These are phyloP conservation scores for Fusarium continuum DNA, from an alignment of 2,329 filamentous ascomycete genomes.

Conservation along the genomic window DNA sequence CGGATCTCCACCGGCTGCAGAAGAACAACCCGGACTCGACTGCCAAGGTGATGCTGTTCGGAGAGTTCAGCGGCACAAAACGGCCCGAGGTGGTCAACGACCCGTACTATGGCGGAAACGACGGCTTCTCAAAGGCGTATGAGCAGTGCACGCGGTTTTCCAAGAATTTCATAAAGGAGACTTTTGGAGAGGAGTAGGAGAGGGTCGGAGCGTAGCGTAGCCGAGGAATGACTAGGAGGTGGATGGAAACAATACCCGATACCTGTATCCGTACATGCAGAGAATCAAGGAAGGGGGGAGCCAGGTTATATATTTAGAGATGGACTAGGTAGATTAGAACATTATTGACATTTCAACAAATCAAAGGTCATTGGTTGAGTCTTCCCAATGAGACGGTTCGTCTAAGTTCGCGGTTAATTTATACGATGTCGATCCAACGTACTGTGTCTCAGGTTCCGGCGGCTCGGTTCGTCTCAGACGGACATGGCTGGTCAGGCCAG, in stretches of 20 bases:
- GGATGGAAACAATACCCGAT: slow-evolving; percentile 40
- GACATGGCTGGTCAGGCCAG: neutral
- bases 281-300: slow-evolving; percentile 3
- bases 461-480: slow-evolving; percentile 17
- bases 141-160: slow-evolving; percentile 83
- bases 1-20: slow-evolving; percentile 71
- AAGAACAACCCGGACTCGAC: slow-evolving; percentile 65
- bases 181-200: slow-evolving; percentile 45
- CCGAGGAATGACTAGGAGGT: neutral
- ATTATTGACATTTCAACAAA: slow-evolving; percentile 11
- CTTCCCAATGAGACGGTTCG: slow-evolving; percentile 17
- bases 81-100: slow-evolving; percentile 80
- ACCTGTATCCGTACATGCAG: slow-evolving; percentile 30
- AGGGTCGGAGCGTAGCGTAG: neutral
- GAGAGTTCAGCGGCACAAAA: slow-evolving; percentile 74
- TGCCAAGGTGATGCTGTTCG: slow-evolving; percentile 82
- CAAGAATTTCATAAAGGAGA: slow-evolving; percentile 74
- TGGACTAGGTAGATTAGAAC: slow-evolving; percentile 10
- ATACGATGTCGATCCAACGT: slow-evolving; percentile 27
- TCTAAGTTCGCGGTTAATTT: slow-evolving; percentile 9
- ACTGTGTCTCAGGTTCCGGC: slow-evolving; percentile 26
- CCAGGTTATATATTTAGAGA: slow-evolving; percentile 15
- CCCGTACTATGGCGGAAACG: slow-evolving; percentile 88
- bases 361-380: slow-evolving; percentile 17
- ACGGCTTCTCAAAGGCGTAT: slow-evolving; percentile 87